Percentiles rank a stretch among this genome's conserved stretches.
Conservation (phyloP, 169 alveolate species). For the Plasmodium gaboni region DNA sequence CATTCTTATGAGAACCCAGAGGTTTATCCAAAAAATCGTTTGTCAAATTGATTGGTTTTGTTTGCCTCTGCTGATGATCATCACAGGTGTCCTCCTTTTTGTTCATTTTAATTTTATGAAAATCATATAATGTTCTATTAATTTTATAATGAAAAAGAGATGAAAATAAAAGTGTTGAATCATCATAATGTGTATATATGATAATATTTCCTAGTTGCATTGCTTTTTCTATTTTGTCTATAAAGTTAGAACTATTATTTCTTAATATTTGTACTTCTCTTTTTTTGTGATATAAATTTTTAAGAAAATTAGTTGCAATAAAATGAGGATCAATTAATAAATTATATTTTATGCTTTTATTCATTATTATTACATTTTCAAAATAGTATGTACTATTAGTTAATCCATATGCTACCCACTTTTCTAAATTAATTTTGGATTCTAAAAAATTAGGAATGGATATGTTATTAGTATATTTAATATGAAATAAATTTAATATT, state of each 20-base stretch:
- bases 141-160: slow-evolving; percentile 58
- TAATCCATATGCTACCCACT: slow-evolving; percentile 69
- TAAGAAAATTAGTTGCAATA: slow-evolving; percentile 65
- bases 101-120: background rate
- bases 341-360: slow-evolving; percentile 64
- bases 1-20: too few relatives aligned
- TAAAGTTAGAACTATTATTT: slow-evolving; percentile 62
- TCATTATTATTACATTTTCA: slow-evolving; percentile 71
- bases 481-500: slow-evolving; percentile 12
- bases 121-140: slow-evolving; percentile 18
- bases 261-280: slow-evolving; percentile 60
- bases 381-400: slow-evolving; percentile 57
- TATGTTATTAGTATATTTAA: slow-evolving; percentile 28
- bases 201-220: slow-evolving; percentile 66
- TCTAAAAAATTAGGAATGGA: slow-evolving; percentile 35
- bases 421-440: slow-evolving; percentile 69
- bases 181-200: slow-evolving; percentile 65
- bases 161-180: slow-evolving; percentile 39
- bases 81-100: background rate
- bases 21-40: background rate
- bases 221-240: slow-evolving; percentile 57
- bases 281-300: slow-evolving; percentile 53
- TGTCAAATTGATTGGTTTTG: background rate
- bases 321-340: slow-evolving; percentile 74
- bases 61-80: background rate